A percentile compares a stretch with the other conserved stretches of the same genome.
phyloP scores from a whole-genome alignment of 2,329 filamentous ascomycete genomes.

The Talaromyces verruculosus region DNA sequence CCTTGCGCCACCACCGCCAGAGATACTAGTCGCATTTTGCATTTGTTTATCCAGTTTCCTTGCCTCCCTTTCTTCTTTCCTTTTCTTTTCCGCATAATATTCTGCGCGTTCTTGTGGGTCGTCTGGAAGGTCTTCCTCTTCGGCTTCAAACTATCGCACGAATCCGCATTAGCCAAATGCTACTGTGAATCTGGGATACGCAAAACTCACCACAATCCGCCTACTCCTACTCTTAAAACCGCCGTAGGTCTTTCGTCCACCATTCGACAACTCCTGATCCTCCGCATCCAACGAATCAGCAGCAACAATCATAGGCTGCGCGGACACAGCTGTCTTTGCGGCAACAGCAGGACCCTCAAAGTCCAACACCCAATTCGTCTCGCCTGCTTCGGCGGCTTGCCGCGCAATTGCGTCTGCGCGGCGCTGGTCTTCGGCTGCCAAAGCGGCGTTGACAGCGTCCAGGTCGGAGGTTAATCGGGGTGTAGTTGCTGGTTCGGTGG shows the following conservation, averaged over 20 bases:
- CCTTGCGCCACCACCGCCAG: conserved; percentile 25
- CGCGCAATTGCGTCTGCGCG: conserved; percentile 41
- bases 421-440: conserved; percentile 44
- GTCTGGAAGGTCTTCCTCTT: background rate
- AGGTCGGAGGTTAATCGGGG: conserved; percentile 33
- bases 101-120: background rate
- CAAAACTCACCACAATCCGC: conserved; percentile 27
- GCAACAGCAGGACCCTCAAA: conserved; percentile 24
- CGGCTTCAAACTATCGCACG: background rate
- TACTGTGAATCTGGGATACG: background rate
- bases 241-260: conserved; percentile 41
- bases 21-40: conserved; percentile 34
- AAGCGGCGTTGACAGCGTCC: conserved; percentile 41
- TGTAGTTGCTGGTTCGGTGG: conserved; percentile 28
- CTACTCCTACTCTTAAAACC: conserved; percentile 38
- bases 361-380: conserved; percentile 47
- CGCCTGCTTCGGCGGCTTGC: conserved; percentile 45
- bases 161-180: background rate
- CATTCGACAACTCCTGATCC: conserved; percentile 30
- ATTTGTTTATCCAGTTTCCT: conserved; percentile 24
- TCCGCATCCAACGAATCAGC: conserved; percentile 38
- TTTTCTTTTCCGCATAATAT: conserved; percentile 22
- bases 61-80: conserved; percentile 23
- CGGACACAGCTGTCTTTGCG: conserved; percentile 20
- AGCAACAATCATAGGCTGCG: conserved; percentile 33